Conservation (phyloP, 2,329 filamentous ascomycete genomes). For the Fusarium albidum region DNA sequence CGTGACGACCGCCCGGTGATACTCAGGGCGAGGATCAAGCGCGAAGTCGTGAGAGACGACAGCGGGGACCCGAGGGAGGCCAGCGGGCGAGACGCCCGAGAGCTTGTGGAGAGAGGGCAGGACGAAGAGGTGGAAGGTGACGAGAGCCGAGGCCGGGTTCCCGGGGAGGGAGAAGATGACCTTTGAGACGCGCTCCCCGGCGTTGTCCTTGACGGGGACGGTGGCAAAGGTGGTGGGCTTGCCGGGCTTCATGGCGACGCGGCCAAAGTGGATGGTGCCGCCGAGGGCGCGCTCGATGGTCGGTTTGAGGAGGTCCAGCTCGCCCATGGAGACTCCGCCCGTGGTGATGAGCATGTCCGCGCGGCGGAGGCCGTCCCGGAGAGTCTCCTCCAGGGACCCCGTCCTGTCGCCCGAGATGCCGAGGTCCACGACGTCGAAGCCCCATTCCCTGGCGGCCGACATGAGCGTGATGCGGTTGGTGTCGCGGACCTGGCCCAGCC, state of each 20-base stretch:
- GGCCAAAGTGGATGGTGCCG: constrained; percentile 94
- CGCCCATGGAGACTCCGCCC: constrained; percentile 97
- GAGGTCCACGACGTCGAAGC: constrained; percentile 82
- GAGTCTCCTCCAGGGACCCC: constrained; percentile 76
- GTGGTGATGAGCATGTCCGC: constrained; percentile 90
- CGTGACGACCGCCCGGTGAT: constrained; percentile 82
- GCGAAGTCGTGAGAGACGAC: constrained; percentile 75
- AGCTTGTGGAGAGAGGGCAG: constrained; percentile 84
- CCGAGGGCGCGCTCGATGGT: constrained; percentile 91
- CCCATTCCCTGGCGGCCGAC: constrained; percentile 76
- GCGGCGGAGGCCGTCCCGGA: constrained; percentile 76
- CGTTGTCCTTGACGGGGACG: constrained; percentile 71
- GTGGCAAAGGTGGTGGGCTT: constrained; percentile 98
- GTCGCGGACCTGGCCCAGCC: constrained; percentile 87
- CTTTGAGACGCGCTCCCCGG: constrained; percentile 67
- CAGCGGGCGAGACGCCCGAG: constrained; percentile 71
- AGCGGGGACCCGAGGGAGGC: constrained; percentile 78
- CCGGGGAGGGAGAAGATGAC: constrained; percentile 91
- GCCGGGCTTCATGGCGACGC: constrained; percentile 96
- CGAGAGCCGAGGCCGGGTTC: constrained; percentile 91
- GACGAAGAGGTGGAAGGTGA: constrained; percentile 94
- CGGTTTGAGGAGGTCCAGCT: constrained; percentile 94
- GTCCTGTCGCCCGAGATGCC: constrained; percentile 83
- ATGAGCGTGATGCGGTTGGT: constrained; percentile 91
- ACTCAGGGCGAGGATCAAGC: constrained; percentile 85